A percentile compares a stretch with the other conserved stretches of the same genome.
Conservation (phyloP, 805 yeast genomes). For the Diddensiella transvaalensis region DNA sequence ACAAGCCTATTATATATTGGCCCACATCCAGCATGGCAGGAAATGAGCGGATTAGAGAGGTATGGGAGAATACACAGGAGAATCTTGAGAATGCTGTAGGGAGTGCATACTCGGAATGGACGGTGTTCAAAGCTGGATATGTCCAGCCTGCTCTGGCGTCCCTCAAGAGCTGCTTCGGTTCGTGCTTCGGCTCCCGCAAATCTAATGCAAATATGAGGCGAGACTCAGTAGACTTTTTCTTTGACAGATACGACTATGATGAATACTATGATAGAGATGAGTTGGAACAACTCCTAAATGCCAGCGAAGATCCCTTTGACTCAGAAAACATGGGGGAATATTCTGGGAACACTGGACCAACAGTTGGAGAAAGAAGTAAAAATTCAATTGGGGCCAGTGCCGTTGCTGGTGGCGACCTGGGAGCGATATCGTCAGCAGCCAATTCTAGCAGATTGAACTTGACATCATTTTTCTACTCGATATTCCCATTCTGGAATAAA, state of each 20-base stretch:
- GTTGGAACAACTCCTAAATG: conserved; percentile 23
- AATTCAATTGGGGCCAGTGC: background rate
- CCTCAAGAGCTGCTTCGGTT: conserved; percentile 7
- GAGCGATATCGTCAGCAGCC: background rate
- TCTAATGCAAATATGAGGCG: conserved; percentile 18
- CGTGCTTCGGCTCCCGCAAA: conserved; percentile 11
- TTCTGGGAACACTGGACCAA: background rate
- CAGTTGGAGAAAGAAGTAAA: conserved; percentile 6
- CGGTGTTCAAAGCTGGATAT: conserved; percentile 11
- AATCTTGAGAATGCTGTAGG: conserved; percentile 28
- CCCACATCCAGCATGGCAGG: conserved; percentile 11
- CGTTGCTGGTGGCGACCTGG: background rate
- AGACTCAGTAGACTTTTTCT: conserved; percentile 24
- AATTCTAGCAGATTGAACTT: conserved; percentile 2
- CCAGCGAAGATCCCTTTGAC: conserved; percentile 10
- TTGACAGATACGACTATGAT: conserved; percentile 30
- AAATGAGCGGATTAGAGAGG: conserved; percentile 20
- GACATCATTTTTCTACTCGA: conserved; percentile 8
- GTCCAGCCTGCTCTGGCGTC: conserved; percentile 16
- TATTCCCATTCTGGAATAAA: conserved; percentile 12
- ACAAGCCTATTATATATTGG: too few relatives aligned
- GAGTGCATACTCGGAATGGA: conserved; percentile 23
- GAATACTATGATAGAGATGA: conserved; percentile 26
- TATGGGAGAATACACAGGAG: conserved; percentile 27
- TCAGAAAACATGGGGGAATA: background rate